Percentiles rank a stretch among this genome's conserved stretches.
phyloP scores from a whole-genome alignment of 2,329 filamentous ascomycete genomes.

The Microsporum canis region DNA sequence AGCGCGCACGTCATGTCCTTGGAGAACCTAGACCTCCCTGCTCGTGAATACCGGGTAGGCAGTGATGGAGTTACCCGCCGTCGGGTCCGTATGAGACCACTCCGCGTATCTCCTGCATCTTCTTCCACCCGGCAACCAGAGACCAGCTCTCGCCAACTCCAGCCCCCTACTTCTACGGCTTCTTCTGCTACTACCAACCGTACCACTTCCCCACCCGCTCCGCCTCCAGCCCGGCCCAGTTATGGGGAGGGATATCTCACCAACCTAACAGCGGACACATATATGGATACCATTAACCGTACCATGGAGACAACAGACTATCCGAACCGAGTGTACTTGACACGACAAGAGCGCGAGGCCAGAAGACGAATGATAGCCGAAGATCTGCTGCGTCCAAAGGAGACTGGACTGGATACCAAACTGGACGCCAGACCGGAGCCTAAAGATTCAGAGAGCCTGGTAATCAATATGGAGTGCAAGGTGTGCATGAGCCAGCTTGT shows the following conservation, averaged over 20 bases:
- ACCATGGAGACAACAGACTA: too few species aligned
- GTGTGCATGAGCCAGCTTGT: conserved; percentile 44
- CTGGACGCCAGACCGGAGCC: conserved; percentile 38
- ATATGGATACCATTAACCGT: background rate
- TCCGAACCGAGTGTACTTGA: too few species aligned
- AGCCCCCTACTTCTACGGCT: background rate
- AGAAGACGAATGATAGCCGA: background rate
- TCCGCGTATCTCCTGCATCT: background rate
- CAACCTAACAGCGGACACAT: background rate
- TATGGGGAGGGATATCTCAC: background rate
- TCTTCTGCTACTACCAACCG: background rate
- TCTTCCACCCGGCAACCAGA: background rate
- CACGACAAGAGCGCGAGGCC: background rate
- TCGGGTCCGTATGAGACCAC: background rate
- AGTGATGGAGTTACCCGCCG: background rate
- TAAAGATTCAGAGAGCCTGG: conserved; percentile 40
- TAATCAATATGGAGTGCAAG: conserved; percentile 40
- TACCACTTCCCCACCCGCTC: background rate
- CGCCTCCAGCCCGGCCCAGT: too few species aligned
- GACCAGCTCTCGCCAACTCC: background rate
- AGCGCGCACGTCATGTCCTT: background rate
- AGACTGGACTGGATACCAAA: conserved; percentile 35
- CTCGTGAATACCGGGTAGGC: background rate
- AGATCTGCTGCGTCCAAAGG: background rate
- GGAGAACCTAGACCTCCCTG: background rate